Percentiles rank a stretch among this genome's conserved stretches.
phyloP scores from a whole-genome alignment of 805 yeast species.

The Ogataea pini region DNA sequence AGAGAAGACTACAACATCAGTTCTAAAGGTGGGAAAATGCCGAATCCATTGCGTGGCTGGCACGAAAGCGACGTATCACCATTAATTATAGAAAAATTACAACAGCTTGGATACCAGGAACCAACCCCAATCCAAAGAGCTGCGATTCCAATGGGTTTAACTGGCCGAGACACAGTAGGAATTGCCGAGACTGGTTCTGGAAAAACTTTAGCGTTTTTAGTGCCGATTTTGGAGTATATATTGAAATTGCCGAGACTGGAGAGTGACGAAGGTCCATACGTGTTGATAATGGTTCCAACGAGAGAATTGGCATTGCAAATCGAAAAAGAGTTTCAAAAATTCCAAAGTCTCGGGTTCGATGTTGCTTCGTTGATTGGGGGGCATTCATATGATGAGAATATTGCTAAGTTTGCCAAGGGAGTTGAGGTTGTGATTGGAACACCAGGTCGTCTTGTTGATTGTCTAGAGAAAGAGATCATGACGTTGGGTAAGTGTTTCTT shows the following conservation, averaged over 20 bases:
- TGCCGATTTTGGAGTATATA: slow-evolving; percentile 68
- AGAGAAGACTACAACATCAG: slow-evolving; percentile 73
- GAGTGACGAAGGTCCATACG: slow-evolving; percentile 68
- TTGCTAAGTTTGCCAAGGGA: slow-evolving; percentile 56
- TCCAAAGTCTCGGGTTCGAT: slow-evolving; percentile 39
- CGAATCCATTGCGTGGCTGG: slow-evolving; percentile 76
- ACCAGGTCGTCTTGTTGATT: slow-evolving; percentile 88
- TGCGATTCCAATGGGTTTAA: slow-evolving; percentile 69
- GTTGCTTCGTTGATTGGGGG: slow-evolving; percentile 85
- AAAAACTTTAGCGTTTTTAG: slow-evolving; percentile 78
- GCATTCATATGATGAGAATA: slow-evolving; percentile 75
- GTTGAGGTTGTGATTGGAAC: slow-evolving; percentile 88
- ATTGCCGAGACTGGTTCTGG: slow-evolving; percentile 98
- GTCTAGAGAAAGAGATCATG: slow-evolving; percentile 66
- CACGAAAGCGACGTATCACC: slow-evolving; percentile 55
- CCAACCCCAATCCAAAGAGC: slow-evolving; percentile 95
- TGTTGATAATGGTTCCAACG: slow-evolving; percentile 83
- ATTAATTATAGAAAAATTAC: slow-evolving; percentile 40
- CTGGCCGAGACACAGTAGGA: slow-evolving; percentile 70
- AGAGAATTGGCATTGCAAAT: slow-evolving; percentile 93
- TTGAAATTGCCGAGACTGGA: slow-evolving; percentile 47
- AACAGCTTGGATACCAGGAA: slow-evolving; percentile 45
- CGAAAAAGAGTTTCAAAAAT: slow-evolving; percentile 54
- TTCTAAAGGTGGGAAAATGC: slow-evolving; percentile 49
- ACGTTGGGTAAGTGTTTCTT: slow-evolving; percentile 61